phyloP scores from a whole-genome alignment of 805 yeast species.

The Pichia heedii region DNA sequence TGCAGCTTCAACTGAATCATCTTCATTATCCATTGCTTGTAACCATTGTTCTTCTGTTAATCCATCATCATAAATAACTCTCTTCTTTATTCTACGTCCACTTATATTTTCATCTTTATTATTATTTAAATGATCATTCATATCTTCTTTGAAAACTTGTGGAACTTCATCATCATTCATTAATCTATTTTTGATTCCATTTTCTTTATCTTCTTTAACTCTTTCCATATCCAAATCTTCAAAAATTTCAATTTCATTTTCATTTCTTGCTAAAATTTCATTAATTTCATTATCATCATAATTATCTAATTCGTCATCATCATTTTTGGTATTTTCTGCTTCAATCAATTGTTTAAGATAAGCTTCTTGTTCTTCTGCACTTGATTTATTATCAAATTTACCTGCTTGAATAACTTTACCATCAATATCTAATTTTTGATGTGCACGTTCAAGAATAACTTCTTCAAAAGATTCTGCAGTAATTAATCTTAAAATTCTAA shows the following conservation, averaged over 20 bases:
- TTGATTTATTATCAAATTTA: constrained; percentile 78
- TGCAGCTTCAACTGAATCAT: constrained; percentile 54
- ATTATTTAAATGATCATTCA: constrained; percentile 33
- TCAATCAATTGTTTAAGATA: constrained; percentile 62
- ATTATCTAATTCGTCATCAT: constrained; percentile 37
- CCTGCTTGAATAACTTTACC: constrained; percentile 90
- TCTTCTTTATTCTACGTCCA: constrained; percentile 59
- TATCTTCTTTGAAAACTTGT: constrained; percentile 61
- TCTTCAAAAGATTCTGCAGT: constrained; percentile 81
- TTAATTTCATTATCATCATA: constrained; percentile 62
- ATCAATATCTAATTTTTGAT: constrained; percentile 75
- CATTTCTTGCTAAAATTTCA: constrained; percentile 61
- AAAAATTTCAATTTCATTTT: constrained; percentile 49
- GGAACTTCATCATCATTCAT: constrained; percentile 71
- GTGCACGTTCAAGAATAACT: constrained; percentile 72
- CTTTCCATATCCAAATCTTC: constrained; percentile 54
- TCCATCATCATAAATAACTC: constrained; percentile 54
- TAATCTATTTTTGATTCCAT: constrained; percentile 35
- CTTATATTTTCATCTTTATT: constrained; percentile 29
- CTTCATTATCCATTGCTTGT: constrained; percentile 68
- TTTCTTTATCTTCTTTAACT: constrained; percentile 26
- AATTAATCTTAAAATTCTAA: constrained; percentile 68
- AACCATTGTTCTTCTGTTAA: constrained; percentile 74
- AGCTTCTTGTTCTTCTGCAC: constrained; percentile 82
- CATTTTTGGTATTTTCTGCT: constrained; percentile 47